Percentiles rank a stretch among this genome's conserved stretches.
Conservation (phyloP, 495 filamentous ascomycete genomes). For the Penicillium steckii region DNA sequence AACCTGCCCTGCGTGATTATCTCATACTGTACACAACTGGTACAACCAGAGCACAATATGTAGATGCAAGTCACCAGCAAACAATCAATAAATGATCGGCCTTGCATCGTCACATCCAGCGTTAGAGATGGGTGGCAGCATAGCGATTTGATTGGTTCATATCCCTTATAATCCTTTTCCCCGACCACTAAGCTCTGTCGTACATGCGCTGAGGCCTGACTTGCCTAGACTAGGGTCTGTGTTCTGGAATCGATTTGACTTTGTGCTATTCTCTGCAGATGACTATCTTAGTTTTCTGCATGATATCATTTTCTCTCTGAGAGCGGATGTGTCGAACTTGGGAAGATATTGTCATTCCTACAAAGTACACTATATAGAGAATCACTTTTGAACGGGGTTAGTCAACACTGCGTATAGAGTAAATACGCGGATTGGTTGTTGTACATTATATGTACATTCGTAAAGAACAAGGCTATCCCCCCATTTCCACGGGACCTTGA, state of each 20-base stretch:
- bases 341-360: no score
- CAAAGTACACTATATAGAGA: no score
- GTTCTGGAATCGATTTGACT: neutral
- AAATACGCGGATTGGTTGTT: no score
- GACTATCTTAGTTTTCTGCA: neutral
- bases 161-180: no score
- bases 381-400: no score
- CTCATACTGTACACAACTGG: neutral
- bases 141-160: neutral
- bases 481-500: no score
- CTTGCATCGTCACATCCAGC: constrained; percentile 13
- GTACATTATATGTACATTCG: neutral
- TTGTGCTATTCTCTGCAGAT: neutral
- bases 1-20: neutral
- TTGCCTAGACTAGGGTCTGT: neutral
- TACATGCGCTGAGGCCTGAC: neutral
- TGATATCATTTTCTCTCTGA: neutral
- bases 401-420: no score
- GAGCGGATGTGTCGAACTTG: no score
- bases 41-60: no score
- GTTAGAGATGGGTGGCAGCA: constrained; percentile 3
- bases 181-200: neutral
- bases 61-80: constrained; percentile 6
- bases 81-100: constrained; percentile 18
- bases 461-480: neutral